These are phyloP conservation scores for Nadsonia starkeyi-henricii DNA, from an alignment of 1,139 yeast species.

Conservation along the genomic window DNA sequence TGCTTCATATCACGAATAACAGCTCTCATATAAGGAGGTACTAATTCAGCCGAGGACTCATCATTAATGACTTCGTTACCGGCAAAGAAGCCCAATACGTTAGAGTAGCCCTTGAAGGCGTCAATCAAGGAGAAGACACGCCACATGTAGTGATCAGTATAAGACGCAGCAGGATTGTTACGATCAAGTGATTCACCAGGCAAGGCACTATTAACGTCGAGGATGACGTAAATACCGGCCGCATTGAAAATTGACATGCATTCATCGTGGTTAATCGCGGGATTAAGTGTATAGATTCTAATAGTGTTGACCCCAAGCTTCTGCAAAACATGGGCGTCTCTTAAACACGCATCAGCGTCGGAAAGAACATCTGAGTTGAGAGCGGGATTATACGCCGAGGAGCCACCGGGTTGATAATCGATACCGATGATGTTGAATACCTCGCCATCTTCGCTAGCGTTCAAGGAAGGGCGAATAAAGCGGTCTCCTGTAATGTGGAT, in stretches of 20 bases:
- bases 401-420: conserved; percentile 86
- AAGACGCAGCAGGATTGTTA: conserved; percentile 79
- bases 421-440: conserved; percentile 54
- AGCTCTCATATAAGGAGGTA: conserved; percentile 48
- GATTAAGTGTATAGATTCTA: conserved; percentile 75
- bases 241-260: conserved; percentile 87
- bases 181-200: conserved; percentile 68
- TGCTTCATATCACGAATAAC: conserved; percentile 66
- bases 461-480: conserved; percentile 64
- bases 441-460: conserved; percentile 16
- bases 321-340: conserved; percentile 64
- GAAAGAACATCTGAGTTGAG: conserved; percentile 52
- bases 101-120: conserved; percentile 72
- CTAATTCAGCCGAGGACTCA: conserved; percentile 45
- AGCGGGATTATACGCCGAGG: conserved; percentile 40
- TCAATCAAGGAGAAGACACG: conserved; percentile 72
- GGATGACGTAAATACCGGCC: conserved; percentile 80
- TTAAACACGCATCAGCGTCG: conserved; percentile 49
- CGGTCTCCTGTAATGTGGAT: conserved; percentile 45
- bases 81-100: conserved; percentile 84
- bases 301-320: conserved; percentile 71
- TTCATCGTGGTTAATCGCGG: conserved; percentile 68
- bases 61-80: conserved; percentile 91
- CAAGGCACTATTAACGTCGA: conserved; percentile 84
- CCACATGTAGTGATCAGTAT: conserved; percentile 50